A percentile compares a stretch with the other conserved stretches of the same genome.
Evolutionary conservation across 257 asterid genomes (phyloP).

Genomic region (Solanum peruvianum): DNA sequence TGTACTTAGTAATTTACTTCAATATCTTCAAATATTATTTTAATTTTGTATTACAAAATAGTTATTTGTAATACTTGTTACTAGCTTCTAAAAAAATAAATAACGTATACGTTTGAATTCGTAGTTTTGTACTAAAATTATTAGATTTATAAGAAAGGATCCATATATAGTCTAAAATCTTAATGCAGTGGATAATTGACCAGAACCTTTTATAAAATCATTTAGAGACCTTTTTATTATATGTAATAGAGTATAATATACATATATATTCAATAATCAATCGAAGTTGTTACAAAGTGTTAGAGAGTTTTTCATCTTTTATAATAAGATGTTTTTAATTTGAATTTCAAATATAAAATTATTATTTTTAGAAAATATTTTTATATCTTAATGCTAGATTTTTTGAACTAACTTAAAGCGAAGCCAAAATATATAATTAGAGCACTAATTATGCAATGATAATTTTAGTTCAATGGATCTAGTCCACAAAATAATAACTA

Average conservation of each 20-base stretch:
- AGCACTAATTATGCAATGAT: background rate
- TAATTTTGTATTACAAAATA: background rate
- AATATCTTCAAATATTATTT: background rate
- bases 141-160: background rate
- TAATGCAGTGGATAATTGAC: background rate
- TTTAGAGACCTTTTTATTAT: background rate
- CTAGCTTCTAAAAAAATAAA: background rate
- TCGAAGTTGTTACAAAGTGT: background rate
- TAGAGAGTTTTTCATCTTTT: background rate
- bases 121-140: background rate
- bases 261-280: background rate
- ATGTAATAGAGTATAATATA: background rate
- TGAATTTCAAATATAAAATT: background rate
- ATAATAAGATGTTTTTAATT: background rate
- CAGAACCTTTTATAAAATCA: background rate
- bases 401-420: background rate
- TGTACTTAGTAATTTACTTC: background rate
- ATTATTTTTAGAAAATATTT: background rate
- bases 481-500: background rate
- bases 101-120: background rate
- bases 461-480: background rate
- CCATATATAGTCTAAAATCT: background rate
- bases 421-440: background rate
- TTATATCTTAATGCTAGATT: background rate
- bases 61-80: background rate